A percentile compares a stretch with the other conserved stretches of the same genome.
Evolutionary conservation across 2,329 filamentous ascomycete species (phyloP).

Genomic region (Akanthomyces lecanii): DNA sequence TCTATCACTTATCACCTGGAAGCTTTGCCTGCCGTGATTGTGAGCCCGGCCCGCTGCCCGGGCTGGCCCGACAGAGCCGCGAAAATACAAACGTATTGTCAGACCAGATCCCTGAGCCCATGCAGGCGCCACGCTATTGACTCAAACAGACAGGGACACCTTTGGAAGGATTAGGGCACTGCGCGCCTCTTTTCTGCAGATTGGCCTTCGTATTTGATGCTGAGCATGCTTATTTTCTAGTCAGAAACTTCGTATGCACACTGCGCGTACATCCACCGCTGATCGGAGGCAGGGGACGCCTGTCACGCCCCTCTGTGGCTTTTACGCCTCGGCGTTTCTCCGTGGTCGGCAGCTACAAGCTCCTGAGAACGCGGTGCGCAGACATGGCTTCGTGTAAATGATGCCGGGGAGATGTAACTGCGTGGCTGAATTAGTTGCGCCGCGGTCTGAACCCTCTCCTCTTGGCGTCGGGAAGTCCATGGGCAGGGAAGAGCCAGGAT

Average conservation of each 20-base stretch:
- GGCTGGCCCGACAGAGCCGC: slow-evolving; percentile 6
- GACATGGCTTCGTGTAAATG: neutral
- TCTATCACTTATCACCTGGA: neutral
- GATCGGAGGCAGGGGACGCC: neutral
- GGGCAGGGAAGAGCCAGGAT: too few species aligned
- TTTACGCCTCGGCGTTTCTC: neutral
- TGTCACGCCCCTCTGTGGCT: slow-evolving; percentile 10
- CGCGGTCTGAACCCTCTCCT: neutral
- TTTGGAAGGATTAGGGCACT: neutral
- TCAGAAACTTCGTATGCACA: neutral
- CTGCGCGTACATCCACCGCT: neutral
- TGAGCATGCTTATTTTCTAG: neutral
- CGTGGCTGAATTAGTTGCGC: neutral
- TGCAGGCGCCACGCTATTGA: neutral
- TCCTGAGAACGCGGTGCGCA: neutral
- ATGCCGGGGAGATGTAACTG: too few species aligned
- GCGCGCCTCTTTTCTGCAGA: neutral
- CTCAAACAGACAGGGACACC: neutral
- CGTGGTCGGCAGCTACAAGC: neutral
- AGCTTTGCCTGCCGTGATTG: neutral
- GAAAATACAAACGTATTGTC: neutral
- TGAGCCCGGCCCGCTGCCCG: neutral
- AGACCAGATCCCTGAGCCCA: neutral
- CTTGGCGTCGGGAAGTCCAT: neutral
- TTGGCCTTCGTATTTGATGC: too few species aligned